These are phyloP conservation scores for Suhomyces tanzawaensis DNA, from an alignment of 805 yeast genomes.

Conservation along the genomic window DNA sequence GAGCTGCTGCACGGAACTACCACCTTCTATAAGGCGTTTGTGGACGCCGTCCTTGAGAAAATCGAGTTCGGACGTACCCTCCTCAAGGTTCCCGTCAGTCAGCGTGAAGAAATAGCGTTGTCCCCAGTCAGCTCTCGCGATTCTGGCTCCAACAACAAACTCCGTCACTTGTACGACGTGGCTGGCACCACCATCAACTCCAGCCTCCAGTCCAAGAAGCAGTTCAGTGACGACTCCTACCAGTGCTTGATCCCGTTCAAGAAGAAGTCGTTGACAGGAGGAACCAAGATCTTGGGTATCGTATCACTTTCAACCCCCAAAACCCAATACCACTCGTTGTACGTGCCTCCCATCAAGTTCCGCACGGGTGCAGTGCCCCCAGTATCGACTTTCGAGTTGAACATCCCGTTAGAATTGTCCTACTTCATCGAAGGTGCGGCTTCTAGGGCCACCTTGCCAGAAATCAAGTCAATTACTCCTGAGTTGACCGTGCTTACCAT, in stretches of 20 bases:
- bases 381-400: constrained; percentile 14
- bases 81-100: constrained; percentile 10
- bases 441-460: constrained; percentile 26
- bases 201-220: constrained; percentile 13
- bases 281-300: constrained; percentile 28
- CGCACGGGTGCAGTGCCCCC: constrained; percentile 13
- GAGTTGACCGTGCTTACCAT: constrained; percentile 38
- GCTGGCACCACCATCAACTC: constrained; percentile 20
- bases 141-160: constrained; percentile 15
- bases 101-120: constrained; percentile 11
- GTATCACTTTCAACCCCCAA: constrained; percentile 38
- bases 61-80: constrained; percentile 22
- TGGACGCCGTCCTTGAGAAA: constrained; percentile 27
- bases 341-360: constrained; percentile 32
- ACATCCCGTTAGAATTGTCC: constrained; percentile 33
- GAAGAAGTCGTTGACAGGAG: constrained; percentile 35
- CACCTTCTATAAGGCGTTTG: constrained; percentile 34
- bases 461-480: constrained; percentile 30
- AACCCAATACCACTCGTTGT: constrained; percentile 23
- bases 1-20: constrained; percentile 17
- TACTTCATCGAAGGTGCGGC: constrained; percentile 15
- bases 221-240: constrained; percentile 22
- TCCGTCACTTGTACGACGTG: constrained; percentile 32
- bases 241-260: constrained; percentile 32
- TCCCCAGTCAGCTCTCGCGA: constrained; percentile 21